Conservation (phyloP, 75 land plant species). For the Picea sitchensis region DNA sequence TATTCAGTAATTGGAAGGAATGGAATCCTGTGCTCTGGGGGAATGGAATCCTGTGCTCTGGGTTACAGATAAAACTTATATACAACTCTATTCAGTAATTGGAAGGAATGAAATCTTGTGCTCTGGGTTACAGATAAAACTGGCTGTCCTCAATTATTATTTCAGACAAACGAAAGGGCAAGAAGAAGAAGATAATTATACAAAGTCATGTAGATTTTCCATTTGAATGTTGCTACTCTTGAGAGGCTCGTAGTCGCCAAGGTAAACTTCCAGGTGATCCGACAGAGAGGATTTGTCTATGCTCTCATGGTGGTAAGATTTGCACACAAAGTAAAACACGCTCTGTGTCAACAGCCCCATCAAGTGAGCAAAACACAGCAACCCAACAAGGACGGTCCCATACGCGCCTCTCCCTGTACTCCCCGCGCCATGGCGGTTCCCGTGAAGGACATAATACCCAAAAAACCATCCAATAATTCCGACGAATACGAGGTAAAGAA, state of each 20-base stretch:
- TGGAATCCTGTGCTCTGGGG: too few relatives aligned
- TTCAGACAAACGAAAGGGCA: too few relatives aligned
- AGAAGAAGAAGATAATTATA: too few relatives aligned
- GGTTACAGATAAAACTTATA: too few relatives aligned
- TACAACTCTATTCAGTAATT: too few relatives aligned
- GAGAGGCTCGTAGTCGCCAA: slow-evolving; percentile 76
- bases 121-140: too few relatives aligned
- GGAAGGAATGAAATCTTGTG: too few relatives aligned
- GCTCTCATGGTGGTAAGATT: slow-evolving; percentile 73
- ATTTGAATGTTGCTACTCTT: slow-evolving; percentile 45
- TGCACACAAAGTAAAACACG: slow-evolving; percentile 78
- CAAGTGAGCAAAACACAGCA: slow-evolving; percentile 29
- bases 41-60: too few relatives aligned
- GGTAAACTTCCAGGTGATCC: slow-evolving; percentile 74
- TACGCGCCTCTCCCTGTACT: too few relatives aligned
- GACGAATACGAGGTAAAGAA: slow-evolving; percentile 18
- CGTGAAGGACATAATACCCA: slow-evolving; percentile 21
- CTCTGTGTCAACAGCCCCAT: slow-evolving; percentile 58
- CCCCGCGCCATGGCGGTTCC: background rate
- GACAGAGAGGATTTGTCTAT: slow-evolving; percentile 66
- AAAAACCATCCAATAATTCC: slow-evolving; percentile 3
- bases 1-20: too few relatives aligned
- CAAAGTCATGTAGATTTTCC: slow-evolving; percentile 13
- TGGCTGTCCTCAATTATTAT: too few relatives aligned
- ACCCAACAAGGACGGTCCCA: background rate